These are phyloP conservation scores for Rhodamnia argentea DNA, from an alignment of 345 rosid genomes.

Conservation along the genomic window DNA sequence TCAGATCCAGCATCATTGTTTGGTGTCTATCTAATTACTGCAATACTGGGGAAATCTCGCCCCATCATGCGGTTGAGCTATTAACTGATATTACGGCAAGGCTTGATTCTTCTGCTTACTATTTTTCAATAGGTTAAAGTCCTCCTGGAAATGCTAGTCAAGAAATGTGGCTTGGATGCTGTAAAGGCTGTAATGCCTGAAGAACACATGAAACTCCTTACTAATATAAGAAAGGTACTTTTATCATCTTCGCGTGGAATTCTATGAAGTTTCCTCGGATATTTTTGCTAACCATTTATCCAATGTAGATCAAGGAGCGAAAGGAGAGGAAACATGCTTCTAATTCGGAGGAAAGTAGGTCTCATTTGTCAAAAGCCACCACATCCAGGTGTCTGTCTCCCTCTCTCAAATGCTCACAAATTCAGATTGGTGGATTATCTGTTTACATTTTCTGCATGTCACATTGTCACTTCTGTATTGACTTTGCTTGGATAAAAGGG, in stretches of 20 bases:
- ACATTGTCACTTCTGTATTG: not conserved
- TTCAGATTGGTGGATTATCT: not conserved
- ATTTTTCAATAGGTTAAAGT: slow-evolving; percentile 53
- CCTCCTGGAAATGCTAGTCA: slow-evolving; percentile 88
- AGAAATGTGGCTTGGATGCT: slow-evolving; percentile 88
- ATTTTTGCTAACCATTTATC: not conserved
- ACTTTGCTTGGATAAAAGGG: not conserved
- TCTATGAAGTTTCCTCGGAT: not conserved
- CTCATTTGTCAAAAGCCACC: slow-evolving; percentile 63
- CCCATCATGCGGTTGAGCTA: not conserved
- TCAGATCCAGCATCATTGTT: not conserved
- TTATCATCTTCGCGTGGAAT: not conserved
- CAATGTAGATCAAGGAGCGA: slow-evolving; percentile 59
- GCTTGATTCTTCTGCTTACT: not conserved
- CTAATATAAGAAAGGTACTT: slow-evolving; percentile 88
- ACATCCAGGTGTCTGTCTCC: slow-evolving; percentile 51
- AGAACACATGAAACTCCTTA: slow-evolving; percentile 89
- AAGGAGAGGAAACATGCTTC: slow-evolving; percentile 54
- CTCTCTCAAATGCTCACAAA: not conserved
- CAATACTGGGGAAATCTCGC: not conserved
- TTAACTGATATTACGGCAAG: not conserved
- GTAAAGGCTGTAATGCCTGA: slow-evolving; percentile 96
- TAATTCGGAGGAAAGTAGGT: slow-evolving; percentile 52
- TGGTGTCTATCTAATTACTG: not conserved
- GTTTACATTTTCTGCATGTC: not conserved